These are phyloP conservation scores for Crithidia acanthocephali DNA, from an alignment of 208 protist species.

Conservation along the genomic window DNA sequence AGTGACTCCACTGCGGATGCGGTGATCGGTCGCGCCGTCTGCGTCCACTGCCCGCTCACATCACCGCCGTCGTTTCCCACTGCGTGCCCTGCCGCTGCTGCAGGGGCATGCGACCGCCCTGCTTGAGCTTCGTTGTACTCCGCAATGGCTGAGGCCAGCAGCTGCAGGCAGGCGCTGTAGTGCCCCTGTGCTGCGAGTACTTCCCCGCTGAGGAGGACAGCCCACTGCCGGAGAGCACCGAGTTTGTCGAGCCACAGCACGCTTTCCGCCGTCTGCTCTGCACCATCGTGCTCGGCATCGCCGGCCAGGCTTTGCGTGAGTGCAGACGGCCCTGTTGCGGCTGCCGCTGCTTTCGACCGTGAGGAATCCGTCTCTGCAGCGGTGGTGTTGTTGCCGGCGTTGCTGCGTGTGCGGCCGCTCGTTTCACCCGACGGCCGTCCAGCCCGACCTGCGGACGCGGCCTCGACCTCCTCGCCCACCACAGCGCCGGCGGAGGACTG, in stretches of 20 bases:
- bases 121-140: constrained; percentile 23
- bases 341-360: too few relatives aligned
- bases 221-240: constrained; percentile 26
- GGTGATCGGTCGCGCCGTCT: background rate
- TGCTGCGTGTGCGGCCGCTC: background rate
- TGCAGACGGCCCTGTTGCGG: background rate
- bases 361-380: too few relatives aligned
- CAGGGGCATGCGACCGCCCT: background rate
- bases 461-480: background rate
- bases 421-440: constrained; percentile 3
- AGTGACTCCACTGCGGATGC: background rate
- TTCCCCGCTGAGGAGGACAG: constrained; percentile 22
- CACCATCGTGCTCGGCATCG: background rate
- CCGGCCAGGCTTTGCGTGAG: background rate
- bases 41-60: background rate
- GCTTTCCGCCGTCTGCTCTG: background rate
- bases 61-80: background rate
- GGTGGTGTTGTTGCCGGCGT: background rate
- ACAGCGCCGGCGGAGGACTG: background rate
- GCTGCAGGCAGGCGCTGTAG: constrained; percentile 24
- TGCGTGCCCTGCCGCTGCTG: background rate
- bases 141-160: constrained; percentile 10
- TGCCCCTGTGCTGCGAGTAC: constrained; percentile 31
- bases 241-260: constrained; percentile 14
- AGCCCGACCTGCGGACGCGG: background rate